Base-by-base conservation (phyloP, 192 early-diverging fungal genomes). In the Rhizophagus clarus region DNA sequence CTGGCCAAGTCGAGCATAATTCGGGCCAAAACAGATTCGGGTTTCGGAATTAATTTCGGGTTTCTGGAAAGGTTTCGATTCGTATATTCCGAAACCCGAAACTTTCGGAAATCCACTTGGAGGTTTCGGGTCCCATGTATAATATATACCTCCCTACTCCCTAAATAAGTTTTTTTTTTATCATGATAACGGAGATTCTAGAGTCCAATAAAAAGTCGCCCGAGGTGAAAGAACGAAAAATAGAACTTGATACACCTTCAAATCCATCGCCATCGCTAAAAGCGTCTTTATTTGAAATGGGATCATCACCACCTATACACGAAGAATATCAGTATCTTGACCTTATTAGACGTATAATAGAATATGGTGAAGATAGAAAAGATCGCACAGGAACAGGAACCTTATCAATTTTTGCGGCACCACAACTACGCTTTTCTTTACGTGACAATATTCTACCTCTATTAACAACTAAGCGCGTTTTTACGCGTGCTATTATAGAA, bases 351-450 rank as follows among this genome's bases (percentile, higher is more conserved):
- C 75, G 85, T 29, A 93, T 98, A 76, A 88, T 97, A 74, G 82
- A 89, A 17, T 66, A 85, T 8, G 97, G 96, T 34, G 91, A 95
- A 76, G 78, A 76, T 56, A 92, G 97, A 61, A 86, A 85, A 42
- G 98, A 99, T 85, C 88, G 98, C 32, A 99, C 98, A 1, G 97
- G 97, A 22, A 95, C 93, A 49, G 94, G 95, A 62, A 96, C 95
- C 0, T 40, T 91, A 8, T 91, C 94, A 12, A 74, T 96, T 22
- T 96, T 96, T 84, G 96, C 96, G 2, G 96, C 98, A 26, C 92
- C 93, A 4, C 93, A 92, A 75, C 84, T 98, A 73, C 92, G 96
- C 10, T 99, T 97, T 78, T 91, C 88, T 15, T 89, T 99, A 24
- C 76, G 88, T 32, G 83, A 95, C 81, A 87, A 92, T 80, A 79